Base-by-base conservation (phyloP, 306 rosid genomes). In the Dicorynia guianensis region DNA sequence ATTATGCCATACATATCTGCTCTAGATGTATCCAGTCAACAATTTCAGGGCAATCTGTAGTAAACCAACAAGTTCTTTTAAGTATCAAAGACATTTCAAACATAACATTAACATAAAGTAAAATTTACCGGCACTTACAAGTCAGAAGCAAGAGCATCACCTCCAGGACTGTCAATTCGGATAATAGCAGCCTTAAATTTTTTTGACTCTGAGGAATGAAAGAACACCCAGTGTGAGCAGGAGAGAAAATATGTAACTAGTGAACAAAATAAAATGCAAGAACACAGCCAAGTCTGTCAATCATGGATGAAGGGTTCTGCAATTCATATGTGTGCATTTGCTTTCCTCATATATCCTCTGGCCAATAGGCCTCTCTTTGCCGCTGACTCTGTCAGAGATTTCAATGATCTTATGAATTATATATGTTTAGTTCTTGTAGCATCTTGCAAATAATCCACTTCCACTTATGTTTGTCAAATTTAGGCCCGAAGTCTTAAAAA, bases 81-180 rank as follows among this genome's bases (percentile, higher is more conserved):
- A 20, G 30, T 34, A 52, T 68, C 69, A 60, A 83, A 42, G 15
- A 59, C 47, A 55, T 63, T 79, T 69, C n/a, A 69, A 79, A 63
- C 71, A 61, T 30, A 38, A 43, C 59, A 73, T 48, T 19, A 7
- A 80, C 47, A 52, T 13, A 38, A 15, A 71, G 48, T 54, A 18
- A 67, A 34, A 68, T 82, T 66, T 64, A 69, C 83, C 74, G 76
- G 77, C 75, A 90, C 98, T 90, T 92, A 95, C 97, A 95, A 80
- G 87, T 94, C 97, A 81, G 97, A 94, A 79, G 97, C 97, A 86
- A 94, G 95, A 65, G 98, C 98, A 85, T 94, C 97, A 80, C 97
- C 97, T 83, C 98, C 97, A 59, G 98, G 97, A 84, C 97, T 92
- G 83, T 92, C 97, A 82, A 94, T 94, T 71, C 93, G 87, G 82